Percentiles rank a stretch among this genome's conserved stretches.
Evolutionary conservation across 345 rosid species (phyloP).

Genomic region (Pistacia integerrima): DNA sequence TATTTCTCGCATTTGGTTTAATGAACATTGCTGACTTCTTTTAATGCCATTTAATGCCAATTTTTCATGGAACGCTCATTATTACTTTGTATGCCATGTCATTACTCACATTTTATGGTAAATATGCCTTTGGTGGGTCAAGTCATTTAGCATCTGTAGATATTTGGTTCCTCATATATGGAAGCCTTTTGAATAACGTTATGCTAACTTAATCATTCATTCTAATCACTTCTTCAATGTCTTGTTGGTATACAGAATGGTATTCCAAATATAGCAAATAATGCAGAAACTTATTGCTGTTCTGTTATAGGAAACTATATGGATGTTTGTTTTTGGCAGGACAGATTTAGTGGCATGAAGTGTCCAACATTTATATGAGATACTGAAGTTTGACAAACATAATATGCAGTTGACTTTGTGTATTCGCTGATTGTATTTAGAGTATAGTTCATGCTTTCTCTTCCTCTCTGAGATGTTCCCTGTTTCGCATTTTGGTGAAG

Average conservation of each 20-base stretch:
- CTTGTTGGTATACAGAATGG: background rate
- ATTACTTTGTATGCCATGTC: background rate
- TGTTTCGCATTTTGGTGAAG: background rate
- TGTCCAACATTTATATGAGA: background rate
- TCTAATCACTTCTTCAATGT: background rate
- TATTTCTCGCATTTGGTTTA: background rate
- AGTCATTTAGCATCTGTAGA: background rate
- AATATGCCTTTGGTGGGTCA: background rate
- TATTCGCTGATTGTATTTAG: background rate
- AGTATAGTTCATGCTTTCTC: background rate
- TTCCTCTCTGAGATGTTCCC: background rate
- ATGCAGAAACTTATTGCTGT: background rate
- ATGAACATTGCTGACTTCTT: background rate
- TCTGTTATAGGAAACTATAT: background rate
- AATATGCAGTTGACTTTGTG: background rate
- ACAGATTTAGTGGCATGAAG: background rate
- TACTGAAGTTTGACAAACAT: background rate
- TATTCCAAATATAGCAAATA: background rate
- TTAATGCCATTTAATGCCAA: background rate
- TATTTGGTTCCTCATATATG: background rate
- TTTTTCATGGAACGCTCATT: background rate
- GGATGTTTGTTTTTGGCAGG: background rate
- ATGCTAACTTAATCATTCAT: background rate
- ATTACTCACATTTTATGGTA: background rate
- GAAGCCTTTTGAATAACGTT: background rate